phyloP scores from a whole-genome alignment of 306 rosid species.

The Quillaja saponaria region DNA sequence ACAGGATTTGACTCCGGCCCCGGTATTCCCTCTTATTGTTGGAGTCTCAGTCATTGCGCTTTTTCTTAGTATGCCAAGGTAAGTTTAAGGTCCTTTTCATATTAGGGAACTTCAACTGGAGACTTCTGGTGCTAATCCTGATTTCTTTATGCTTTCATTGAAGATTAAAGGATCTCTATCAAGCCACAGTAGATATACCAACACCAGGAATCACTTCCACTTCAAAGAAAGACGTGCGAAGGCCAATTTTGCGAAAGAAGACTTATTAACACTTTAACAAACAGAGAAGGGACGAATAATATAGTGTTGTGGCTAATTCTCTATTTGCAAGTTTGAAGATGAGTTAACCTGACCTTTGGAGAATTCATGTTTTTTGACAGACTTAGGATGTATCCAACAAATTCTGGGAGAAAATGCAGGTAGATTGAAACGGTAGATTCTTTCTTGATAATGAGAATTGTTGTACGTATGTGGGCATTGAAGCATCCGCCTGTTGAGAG shows the following conservation, averaged over 20 bases:
- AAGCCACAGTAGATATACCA: conserved; percentile 69
- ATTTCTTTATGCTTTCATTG: neutral
- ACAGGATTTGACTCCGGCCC: conserved; percentile 93
- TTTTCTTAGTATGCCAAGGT: conserved; percentile 82
- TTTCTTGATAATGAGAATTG: neutral
- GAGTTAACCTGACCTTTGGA: conserved; percentile 31
- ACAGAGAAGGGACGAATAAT: conserved; percentile 26
- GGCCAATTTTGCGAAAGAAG: conserved; percentile 77
- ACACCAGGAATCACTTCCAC: conserved; percentile 63
- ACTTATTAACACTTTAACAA: conserved; percentile 48
- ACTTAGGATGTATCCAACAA: conserved; percentile 23
- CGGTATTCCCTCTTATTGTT: conserved; percentile 78
- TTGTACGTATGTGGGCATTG: no score
- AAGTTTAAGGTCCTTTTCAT: conserved; percentile 32
- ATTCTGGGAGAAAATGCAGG: conserved; percentile 5
- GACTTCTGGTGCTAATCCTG: neutral
- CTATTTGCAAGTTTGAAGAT: conserved; percentile 10
- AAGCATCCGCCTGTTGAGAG: no score
- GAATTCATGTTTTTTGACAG: conserved; percentile 34
- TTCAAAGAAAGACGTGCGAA: conserved; percentile 68
- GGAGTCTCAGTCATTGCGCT: conserved; percentile 71
- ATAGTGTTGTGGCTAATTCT: conserved; percentile 11
- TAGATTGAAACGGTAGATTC: conserved; percentile 29
- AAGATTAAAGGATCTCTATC: conserved; percentile 82
- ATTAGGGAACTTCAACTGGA: neutral